These are phyloP conservation scores for Alternaria triticimaculans DNA, from an alignment of 2,329 filamentous ascomycete genomes.

Conservation along the genomic window DNA sequence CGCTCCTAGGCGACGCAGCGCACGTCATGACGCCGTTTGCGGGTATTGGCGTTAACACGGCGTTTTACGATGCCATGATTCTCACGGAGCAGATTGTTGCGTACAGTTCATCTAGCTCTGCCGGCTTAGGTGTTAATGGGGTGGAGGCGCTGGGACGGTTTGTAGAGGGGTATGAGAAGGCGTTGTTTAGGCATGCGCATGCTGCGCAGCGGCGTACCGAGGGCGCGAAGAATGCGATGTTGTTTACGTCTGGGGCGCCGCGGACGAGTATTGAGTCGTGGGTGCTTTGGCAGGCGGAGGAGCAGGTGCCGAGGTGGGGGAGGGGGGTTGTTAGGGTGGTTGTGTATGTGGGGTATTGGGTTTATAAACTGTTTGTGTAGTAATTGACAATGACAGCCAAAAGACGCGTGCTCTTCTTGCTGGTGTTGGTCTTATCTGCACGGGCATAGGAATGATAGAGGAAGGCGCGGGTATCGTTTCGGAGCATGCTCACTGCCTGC, in stretches of 20 bases:
- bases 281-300: constrained; percentile 22
- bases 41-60: constrained; percentile 50
- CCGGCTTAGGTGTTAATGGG: not conserved
- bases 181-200: constrained; percentile 49
- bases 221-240: constrained; percentile 56
- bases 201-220: constrained; percentile 48
- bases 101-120: constrained; percentile 15
- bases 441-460: not conserved
- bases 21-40: constrained; percentile 50
- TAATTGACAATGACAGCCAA: not conserved
- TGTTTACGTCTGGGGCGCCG: constrained; percentile 58
- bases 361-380: not conserved
- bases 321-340: constrained; percentile 20
- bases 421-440: not conserved
- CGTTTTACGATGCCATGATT: constrained; percentile 45
- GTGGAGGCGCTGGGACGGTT: constrained; percentile 28
- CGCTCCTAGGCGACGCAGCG: constrained; percentile 52
- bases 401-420: not conserved
- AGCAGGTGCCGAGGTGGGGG: constrained; percentile 21
- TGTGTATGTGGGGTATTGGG: constrained; percentile 20
- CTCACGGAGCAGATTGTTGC: constrained; percentile 44
- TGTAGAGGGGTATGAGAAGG: constrained; percentile 43
- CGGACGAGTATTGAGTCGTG: constrained; percentile 52
- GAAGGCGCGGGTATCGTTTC: not conserved
- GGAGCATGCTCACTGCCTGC: not conserved